These are phyloP conservation scores for Rubia peregrina DNA, from an alignment of 305 asterid species.

Conservation along the genomic window DNA sequence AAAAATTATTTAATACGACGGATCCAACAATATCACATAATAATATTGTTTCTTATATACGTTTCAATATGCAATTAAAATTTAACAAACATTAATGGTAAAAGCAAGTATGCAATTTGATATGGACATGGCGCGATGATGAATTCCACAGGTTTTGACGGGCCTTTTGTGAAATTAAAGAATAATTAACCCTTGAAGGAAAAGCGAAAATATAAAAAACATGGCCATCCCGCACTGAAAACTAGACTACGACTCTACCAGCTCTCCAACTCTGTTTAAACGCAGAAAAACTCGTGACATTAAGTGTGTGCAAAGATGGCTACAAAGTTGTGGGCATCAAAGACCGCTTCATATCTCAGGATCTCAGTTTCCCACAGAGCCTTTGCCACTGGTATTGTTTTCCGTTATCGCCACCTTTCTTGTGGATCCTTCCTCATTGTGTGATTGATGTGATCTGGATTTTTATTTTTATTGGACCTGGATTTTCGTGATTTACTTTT, in stretches of 20 bases:
- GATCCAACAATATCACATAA: too few relatives aligned
- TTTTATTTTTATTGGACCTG: constrained; percentile 5
- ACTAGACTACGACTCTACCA: neutral
- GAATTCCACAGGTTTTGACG: neutral
- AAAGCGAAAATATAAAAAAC: neutral
- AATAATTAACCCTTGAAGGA: neutral
- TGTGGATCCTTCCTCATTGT: constrained; percentile 3
- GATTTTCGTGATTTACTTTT: neutral
- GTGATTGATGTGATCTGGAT: constrained; percentile 35
- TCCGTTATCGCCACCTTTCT: neutral
- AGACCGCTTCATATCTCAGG: constrained; percentile 78
- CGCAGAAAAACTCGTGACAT: neutral
- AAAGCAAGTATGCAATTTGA: too few relatives aligned
- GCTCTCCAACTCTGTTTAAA: neutral
- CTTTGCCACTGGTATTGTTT: constrained; percentile 67
- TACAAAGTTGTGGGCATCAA: constrained; percentile 70
- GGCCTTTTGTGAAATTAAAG: neutral
- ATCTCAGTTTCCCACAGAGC: constrained; percentile 72
- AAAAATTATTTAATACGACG: too few relatives aligned
- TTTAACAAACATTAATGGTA: too few relatives aligned
- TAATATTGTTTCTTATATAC: too few relatives aligned
- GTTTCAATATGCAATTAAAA: too few relatives aligned
- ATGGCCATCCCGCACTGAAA: neutral
- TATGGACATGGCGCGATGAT: too few relatives aligned
- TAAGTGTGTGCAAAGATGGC: constrained; percentile 39